Base-by-base conservation (phyloP, 1,284 basidiomycete genomes). In the Rhodotorula sp. region DNA sequence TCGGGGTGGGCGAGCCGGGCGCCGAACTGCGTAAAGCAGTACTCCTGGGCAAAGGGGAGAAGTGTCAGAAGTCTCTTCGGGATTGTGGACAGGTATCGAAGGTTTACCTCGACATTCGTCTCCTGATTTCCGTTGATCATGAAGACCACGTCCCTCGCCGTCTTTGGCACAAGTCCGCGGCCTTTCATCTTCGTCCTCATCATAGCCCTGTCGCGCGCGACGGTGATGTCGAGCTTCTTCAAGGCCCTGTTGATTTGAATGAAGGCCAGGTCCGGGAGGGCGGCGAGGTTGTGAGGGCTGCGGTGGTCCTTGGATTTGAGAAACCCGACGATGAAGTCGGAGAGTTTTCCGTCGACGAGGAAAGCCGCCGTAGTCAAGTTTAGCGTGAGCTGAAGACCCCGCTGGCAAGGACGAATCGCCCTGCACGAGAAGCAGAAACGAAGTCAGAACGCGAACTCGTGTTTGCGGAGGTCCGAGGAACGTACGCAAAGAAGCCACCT, bases 321-420 rank as follows among this genome's bases (percentile, higher is more conserved):
- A 43, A 29, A 64, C 12, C 52, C 62, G 29, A 26, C 10, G 16
- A 43, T 31, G 52, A 70, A 65, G 20, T 43, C 46, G 5, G 51
- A 10, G 29, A 71, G 54, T 34, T 46, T 46, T 1, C 72, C 72
- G 0, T 49, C 12, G 14, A 54, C 14, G 58, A 68, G 31, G 67
- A 66, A 74, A 3, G 69, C 72, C 10, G 58, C 59, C 15, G 69
- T 61, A 2, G 69, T 68, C 14, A 69, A 68, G 61, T 74, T 69
- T 51, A 70, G 21, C 64, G 67, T 69, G 39, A 71, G 39, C 29
- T 56, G 49, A 8, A 70, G 61, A 2, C 64, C 67, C 5, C 2
- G 2, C 21, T 29, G 23, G 56, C 67, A 67, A 0, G 65, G 23
- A 10, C 65, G 54, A 46, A 72, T 48, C 1, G 67, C 56, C 34